These are phyloP conservation scores for Kodamaea jinghongensis DNA, from an alignment of 805 yeast species.

Conservation along the genomic window DNA sequence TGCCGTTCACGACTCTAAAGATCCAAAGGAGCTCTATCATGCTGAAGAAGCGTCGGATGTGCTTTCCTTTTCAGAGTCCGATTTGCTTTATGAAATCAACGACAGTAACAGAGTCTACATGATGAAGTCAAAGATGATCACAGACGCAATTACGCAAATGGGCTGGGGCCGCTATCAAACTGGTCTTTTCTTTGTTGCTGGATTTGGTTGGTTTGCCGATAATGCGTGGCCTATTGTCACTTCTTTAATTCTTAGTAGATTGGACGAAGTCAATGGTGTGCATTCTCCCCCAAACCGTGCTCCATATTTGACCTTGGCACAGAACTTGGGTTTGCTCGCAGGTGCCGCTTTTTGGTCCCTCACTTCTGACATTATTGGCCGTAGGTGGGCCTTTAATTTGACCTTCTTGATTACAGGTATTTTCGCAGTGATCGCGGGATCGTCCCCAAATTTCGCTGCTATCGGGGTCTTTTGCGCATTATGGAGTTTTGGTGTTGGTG, in stretches of 20 bases:
- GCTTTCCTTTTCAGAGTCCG: conserved; percentile 4
- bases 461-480: conserved; percentile 21
- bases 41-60: conserved; percentile 7
- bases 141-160: conserved; percentile 35
- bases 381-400: conserved; percentile 25
- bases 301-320: conserved; percentile 41
- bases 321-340: conserved; percentile 24
- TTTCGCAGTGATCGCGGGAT: conserved; percentile 21
- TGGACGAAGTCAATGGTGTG: conserved; percentile 35
- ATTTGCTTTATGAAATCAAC: conserved; percentile 8
- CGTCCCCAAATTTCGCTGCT: conserved; percentile 22
- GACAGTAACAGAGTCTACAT: conserved; percentile 13
- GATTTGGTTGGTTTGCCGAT: conserved; percentile 36
- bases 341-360: conserved; percentile 26
- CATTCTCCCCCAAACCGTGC: conserved; percentile 31
- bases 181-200: conserved; percentile 25
- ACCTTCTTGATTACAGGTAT: conserved; percentile 25
- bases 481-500: conserved; percentile 29
- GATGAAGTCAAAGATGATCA: conserved; percentile 30
- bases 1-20: neutral
- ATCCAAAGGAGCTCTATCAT: conserved; percentile 1
- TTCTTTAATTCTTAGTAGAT: conserved; percentile 28
- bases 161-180: conserved; percentile 31
- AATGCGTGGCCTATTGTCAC: conserved; percentile 42
- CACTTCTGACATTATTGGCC: conserved; percentile 23